Percentiles rank a stretch among this genome's conserved stretches.
phyloP scores from a whole-genome alignment of 2,329 filamentous ascomycete genomes.

The Arthroderma sp. region DNA sequence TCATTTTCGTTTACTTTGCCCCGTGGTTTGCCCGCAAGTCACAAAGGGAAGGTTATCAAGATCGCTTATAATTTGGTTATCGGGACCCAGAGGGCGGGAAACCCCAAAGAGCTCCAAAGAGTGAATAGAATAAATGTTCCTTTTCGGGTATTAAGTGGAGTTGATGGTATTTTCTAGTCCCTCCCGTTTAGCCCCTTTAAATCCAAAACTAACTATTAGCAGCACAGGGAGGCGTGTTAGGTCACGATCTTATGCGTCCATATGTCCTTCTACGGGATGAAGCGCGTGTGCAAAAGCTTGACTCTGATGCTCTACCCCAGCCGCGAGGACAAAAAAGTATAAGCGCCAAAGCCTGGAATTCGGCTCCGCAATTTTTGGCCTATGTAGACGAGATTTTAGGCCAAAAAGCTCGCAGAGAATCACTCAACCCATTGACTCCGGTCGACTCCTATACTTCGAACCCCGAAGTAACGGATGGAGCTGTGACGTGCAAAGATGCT shows the following conservation, averaged over 20 bases:
- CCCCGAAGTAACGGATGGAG: conserved; percentile 29
- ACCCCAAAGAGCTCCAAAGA: conserved; percentile 60
- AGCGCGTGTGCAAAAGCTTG: conserved; percentile 50
- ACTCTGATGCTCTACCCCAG: conserved; percentile 20
- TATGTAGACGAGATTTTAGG: conserved; percentile 67
- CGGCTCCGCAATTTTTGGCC: conserved; percentile 53
- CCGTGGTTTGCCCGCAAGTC: conserved; percentile 75
- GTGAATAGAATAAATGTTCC: conserved; percentile 85
- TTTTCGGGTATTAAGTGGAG: conserved; percentile 83
- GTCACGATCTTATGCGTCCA: conserved; percentile 87
- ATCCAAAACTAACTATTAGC: conserved; percentile 3
- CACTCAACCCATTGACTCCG: conserved; percentile 54
- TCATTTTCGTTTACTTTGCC: conserved; percentile 79
- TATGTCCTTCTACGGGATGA: conserved; percentile 81
- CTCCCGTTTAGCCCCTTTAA: background rate
- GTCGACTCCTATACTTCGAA: conserved; percentile 43
- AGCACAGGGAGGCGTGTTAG: conserved; percentile 69
- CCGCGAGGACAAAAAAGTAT: conserved; percentile 28
- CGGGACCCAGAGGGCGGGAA: conserved; percentile 75
- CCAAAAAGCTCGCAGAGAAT: conserved; percentile 39
- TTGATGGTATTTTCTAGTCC: conserved; percentile 47
- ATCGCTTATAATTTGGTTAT: conserved; percentile 84
- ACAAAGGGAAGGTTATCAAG: conserved; percentile 87
- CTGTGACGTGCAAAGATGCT: conserved; percentile 56
- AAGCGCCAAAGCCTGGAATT: conserved; percentile 31